Conservation (phyloP, 805 yeast genomes). For the Candida sithepensis region DNA sequence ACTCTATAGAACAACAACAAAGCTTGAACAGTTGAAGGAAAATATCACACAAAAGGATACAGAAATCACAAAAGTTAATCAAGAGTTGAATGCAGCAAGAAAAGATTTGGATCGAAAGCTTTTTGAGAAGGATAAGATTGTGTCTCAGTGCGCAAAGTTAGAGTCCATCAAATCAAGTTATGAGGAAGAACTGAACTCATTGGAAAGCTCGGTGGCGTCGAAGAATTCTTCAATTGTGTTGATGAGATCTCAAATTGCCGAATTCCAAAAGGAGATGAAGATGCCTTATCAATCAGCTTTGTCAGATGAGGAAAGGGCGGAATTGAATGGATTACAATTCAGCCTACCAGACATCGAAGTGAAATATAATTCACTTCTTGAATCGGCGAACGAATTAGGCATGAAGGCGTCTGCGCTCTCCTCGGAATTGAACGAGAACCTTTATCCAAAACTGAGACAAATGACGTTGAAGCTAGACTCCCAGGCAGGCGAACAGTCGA, state of each 20-base stretch:
- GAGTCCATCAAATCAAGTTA: conserved; percentile 38
- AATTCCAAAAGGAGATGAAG: conserved; percentile 45
- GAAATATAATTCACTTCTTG: conserved; percentile 38
- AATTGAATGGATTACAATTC: conserved; percentile 33
- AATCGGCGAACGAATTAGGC: conserved; percentile 41
- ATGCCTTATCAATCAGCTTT: conserved; percentile 44
- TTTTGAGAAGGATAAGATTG: conserved; percentile 40
- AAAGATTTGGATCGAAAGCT: conserved; percentile 42
- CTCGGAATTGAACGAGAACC: conserved; percentile 56
- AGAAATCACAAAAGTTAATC: conserved; percentile 47
- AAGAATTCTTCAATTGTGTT: conserved; percentile 33
- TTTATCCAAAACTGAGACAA: conserved; percentile 48
- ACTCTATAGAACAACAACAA: conserved; percentile 36
- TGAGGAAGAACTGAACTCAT: conserved; percentile 40
- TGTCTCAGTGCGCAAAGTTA: conserved; percentile 39
- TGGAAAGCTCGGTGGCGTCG: conserved; percentile 35
- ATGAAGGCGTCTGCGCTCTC: conserved; percentile 43
- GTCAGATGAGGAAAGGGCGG: conserved; percentile 43
- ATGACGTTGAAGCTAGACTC: conserved; percentile 21
- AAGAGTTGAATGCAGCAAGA: conserved; percentile 35
- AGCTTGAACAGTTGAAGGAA: conserved; percentile 36
- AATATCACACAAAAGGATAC: conserved; percentile 45
- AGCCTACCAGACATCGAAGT: conserved; percentile 38
- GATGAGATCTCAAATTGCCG: conserved; percentile 36
- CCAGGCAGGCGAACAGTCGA: conserved; percentile 6